Base-by-base conservation (phyloP, 2,329 filamentous ascomycete genomes). In the Curvularia spicifera region DNA sequence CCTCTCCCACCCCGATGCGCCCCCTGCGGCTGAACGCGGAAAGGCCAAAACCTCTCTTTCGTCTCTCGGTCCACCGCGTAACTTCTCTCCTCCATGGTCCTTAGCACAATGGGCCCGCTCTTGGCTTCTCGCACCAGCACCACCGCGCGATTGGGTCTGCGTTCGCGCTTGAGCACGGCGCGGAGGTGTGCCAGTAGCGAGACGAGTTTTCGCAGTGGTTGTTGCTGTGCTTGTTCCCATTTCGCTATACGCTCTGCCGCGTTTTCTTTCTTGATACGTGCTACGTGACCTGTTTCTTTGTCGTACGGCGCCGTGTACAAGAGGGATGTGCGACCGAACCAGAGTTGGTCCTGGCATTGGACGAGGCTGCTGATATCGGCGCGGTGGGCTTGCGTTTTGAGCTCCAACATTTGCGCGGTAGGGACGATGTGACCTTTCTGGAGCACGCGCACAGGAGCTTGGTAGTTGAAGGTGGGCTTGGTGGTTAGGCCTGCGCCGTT, bases 311-410 rank as follows among this genome's bases (percentile, higher is more conserved):
- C 70, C 0, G 66, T 71, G 57, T 68, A 66, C 0, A 73, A 51
- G 18, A 71, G 58, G 18, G 60, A 54, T 0, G 71, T 74, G 10
- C 71, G 69, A 2, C 71, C 71, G 51, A 74, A 74, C 71, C 71
- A 74, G 9, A 74, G 63, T 31, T 73, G 70, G 33, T 73, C 71
- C 46, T 64, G 61, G 42, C 71, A 72, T 15, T 40, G 18, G 2
- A 67, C 66, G 0, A 35, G 42, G 1, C 35, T 37, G 10, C 26
- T 51, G 1, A 50, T 45, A 3, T 64, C 59, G 4, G 59, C 46
- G 29, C 60, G 64, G 12, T 64, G 49, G 1, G 53, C 58, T 26
- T 69, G 61, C 18, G 69, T 70, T 44, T 72, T 73, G 4, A 73
- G 60, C 44, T 72, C 69, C 3, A 68, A 60, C 43, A 72, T 66